Conservation (phyloP, 768 basidiomycete genomes). For the Hypholoma sublateritium region DNA sequence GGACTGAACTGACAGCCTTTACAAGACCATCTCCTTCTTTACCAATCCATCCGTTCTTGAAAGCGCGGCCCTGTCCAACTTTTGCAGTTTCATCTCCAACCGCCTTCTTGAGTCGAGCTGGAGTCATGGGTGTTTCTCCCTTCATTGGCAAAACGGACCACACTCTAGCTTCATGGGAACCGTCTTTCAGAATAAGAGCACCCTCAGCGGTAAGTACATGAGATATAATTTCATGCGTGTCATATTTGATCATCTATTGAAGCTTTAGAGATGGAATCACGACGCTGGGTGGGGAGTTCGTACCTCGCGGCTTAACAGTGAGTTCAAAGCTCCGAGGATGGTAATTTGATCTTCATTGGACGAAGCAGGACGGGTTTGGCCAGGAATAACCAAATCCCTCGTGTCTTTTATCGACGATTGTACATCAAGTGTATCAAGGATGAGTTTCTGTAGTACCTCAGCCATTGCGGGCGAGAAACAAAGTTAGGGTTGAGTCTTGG, state of each 20-base stretch:
- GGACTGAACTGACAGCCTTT: constrained; percentile 62
- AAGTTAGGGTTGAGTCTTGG: constrained; percentile 6
- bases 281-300: constrained; percentile 20
- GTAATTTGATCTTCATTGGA: constrained; percentile 78
- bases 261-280: background rate
- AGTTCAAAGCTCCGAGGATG: constrained; percentile 91
- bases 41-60: constrained; percentile 95
- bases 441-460: constrained; percentile 75
- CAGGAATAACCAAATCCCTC: constrained; percentile 65
- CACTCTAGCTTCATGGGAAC: constrained; percentile 94
- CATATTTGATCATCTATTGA: constrained; percentile 78
- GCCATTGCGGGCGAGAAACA: constrained; percentile 45
- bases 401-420: constrained; percentile 64
- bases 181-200: constrained; percentile 67
- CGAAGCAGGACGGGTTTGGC: constrained; percentile 52
- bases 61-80: constrained; percentile 92
- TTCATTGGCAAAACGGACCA: constrained; percentile 81
- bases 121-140: constrained; percentile 68
- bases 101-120: constrained; percentile 65
- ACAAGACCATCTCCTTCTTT: constrained; percentile 90
- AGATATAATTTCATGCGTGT: constrained; percentile 71
- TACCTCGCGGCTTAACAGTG: constrained; percentile 83
- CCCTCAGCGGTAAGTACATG: constrained; percentile 86
- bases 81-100: constrained; percentile 90
- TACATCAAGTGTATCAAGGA: constrained; percentile 71